Evolutionary conservation across 108 stramenopile genomes (phyloP), one percentile per base, ranked within the genome.

Genomic region (Stephanodiscus minutulus): DNA sequence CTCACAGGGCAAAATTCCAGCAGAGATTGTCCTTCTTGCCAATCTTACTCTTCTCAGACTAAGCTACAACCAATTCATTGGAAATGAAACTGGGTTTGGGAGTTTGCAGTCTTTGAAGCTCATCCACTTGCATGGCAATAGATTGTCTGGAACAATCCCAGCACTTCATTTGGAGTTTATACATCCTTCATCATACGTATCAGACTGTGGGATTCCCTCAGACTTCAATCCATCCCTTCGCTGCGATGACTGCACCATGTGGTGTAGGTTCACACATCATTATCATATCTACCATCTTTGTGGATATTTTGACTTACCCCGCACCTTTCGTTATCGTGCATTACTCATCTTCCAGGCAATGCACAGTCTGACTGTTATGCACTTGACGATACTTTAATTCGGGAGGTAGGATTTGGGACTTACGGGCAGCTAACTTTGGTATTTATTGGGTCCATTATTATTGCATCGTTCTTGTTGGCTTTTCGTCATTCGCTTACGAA

Each of bases 231-330:
- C 13, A 15, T 37, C 61, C 1, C 36, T 61, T 31, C 18, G 12
- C 11, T 61, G 61, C 37, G 33, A 31, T 15, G 61, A 61, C 20
- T 61, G 61, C 11, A 36, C 61, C 5, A 61, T 61, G 61, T 64
- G 61, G 11, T 61, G 61, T 37, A 61, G 37, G 48, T 49, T 20
- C 20, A 20, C 8, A 49, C 8, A 20, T 49, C 18, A n/a, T 49
- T 21, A 10, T 20, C 4, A 18, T 61, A 7, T 20, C 5, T 37
- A 37, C 9, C 7, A 18, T 4, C 13, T 21, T 61, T 31, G 33
- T 7, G 18, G 20, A 31, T 17, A 27, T 21, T 17, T 31, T 58
- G 21, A 31, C 29, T 25, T 13, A 58, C 35, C 25, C 21, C 3
- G 8, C 56, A 31, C 21, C 24, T 58, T 22, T 27, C 15, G 13